Percentiles rank a stretch among this genome's conserved stretches.
Conservation (phyloP, 2,329 filamentous ascomycete species). For the Balansia obtecta region DNA sequence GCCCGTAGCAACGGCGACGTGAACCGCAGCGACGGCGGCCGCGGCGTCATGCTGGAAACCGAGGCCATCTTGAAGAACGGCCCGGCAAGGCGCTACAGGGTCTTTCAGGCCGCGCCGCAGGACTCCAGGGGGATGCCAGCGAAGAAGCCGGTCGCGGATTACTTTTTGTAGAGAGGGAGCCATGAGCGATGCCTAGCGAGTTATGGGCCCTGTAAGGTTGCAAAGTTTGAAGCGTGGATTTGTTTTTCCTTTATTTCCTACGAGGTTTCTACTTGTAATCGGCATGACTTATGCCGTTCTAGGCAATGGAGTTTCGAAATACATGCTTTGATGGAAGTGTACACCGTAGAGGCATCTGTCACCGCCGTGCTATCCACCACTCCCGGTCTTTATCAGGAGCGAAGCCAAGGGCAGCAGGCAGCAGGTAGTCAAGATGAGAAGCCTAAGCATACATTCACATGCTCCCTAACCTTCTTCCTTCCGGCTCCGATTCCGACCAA, state of each 20-base stretch:
- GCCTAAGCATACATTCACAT: too few relatives aligned
- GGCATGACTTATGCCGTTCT: background rate
- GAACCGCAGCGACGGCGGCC: slow-evolving; percentile 39
- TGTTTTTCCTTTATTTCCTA: background rate
- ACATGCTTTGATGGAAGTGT: too few relatives aligned
- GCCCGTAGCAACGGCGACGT: slow-evolving; percentile 61
- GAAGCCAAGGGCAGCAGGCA: too few relatives aligned
- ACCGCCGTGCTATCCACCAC: too few relatives aligned
- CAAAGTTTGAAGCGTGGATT: background rate
- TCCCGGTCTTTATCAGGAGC: too few relatives aligned
- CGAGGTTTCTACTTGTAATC: background rate
- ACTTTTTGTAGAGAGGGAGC: slow-evolving; percentile 58
- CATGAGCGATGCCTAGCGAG: too few relatives aligned
- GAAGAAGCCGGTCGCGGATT: slow-evolving; percentile 95
- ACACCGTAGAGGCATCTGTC: too few relatives aligned
- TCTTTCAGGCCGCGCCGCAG: slow-evolving; percentile 94
- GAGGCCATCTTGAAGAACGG: slow-evolving; percentile 45
- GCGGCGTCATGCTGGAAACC: slow-evolving; percentile 36
- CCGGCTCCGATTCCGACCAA: too few relatives aligned
- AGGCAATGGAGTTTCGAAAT: background rate
- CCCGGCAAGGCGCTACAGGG: slow-evolving; percentile 79
- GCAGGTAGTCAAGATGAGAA: too few relatives aligned
- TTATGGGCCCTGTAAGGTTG: too few relatives aligned
- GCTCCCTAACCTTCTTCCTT: too few relatives aligned
- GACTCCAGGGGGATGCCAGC: slow-evolving; percentile 95